Evolutionary conservation across 192 early-diverging fungal species (phyloP).

Genomic region (Linnemannia hyalina): DNA sequence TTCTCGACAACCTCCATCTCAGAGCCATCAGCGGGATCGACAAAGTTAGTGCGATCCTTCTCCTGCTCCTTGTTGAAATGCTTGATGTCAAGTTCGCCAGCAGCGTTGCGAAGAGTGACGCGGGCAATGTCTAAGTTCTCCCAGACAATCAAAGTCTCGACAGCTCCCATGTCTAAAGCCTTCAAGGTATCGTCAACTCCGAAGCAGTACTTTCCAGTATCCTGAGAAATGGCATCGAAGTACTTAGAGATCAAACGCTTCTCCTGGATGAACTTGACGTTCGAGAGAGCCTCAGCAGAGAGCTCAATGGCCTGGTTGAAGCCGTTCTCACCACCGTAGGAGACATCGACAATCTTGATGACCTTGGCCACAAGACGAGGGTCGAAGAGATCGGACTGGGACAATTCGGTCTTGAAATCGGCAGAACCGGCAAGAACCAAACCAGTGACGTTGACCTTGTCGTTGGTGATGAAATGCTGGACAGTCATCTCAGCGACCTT

Average conservation of each 20-base stretch:
- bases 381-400: slow-evolving; percentile 97
- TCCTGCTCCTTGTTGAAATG: slow-evolving; percentile 91
- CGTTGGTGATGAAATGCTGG: slow-evolving; percentile 94
- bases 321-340: slow-evolving; percentile 99
- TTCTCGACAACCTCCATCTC: slow-evolving; percentile 89
- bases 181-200: slow-evolving; percentile 97
- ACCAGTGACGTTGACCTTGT: slow-evolving; percentile 90
- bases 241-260: slow-evolving; percentile 96
- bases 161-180: slow-evolving; percentile 96
- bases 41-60: slow-evolving; percentile 79
- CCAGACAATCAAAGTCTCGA: slow-evolving; percentile 98
- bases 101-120: slow-evolving; percentile 81
- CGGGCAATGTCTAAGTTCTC: slow-evolving; percentile 92
- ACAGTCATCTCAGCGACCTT: slow-evolving; percentile 98
- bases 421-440: slow-evolving; percentile 97
- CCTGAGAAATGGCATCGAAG: slow-evolving; percentile 97
- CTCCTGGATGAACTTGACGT: slow-evolving; percentile 99
- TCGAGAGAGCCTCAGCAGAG: slow-evolving; percentile 89
- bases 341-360: slow-evolving; percentile 96
- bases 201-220: slow-evolving; percentile 96
- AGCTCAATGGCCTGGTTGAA: slow-evolving; percentile 98
- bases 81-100: slow-evolving; percentile 71
- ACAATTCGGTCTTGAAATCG: slow-evolving; percentile 98
- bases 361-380: slow-evolving; percentile 90
- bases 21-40: slow-evolving; percentile 72